Evolutionary conservation across 176 grass and related monocot species (phyloP), one percentile per base, ranked within the genome.

Genomic region (Ensete glaucum): DNA sequence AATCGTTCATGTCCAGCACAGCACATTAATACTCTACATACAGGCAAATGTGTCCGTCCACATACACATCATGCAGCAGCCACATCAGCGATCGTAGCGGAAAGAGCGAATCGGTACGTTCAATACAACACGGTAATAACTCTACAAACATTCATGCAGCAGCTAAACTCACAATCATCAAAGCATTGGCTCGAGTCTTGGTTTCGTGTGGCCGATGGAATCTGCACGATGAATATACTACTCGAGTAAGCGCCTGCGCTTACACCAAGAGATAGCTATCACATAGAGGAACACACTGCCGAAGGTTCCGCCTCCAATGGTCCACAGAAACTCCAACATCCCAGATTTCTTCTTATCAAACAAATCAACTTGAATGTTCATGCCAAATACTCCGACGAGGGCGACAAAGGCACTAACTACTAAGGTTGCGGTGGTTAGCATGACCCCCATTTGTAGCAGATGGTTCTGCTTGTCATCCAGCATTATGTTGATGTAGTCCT

Each of bases 291-390:
- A 64, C 62, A 71, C 53, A 74, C 77, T 81, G 54, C 66, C 87
- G 54, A 64, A 78, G 56, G 73, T 19, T 71, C 83, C 71, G 27
- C 87, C 82, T 53, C 60, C 77, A 3, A 78, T 54, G 20, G 83
- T 65, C 76, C 81, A 29, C 82, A 82, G 79, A 74, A 93, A 93
- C 51, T 68, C 69, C 0, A 1, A 26, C 0, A 24, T 70, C 0
- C 86, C 34, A 19, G 53, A 6, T 49, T 80, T 80, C 43, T 71
- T 72, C 53, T 80, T 43, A 0, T 79, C 11, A 79, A 79, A 90
- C 54, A 94, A 64, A 63, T 73, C 12, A 62, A 94, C 82, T 17
- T 54, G 62, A 56, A 94, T 85, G 82, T 90, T 93, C 22, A 90
- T 88, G 64, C 85, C 84, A 54, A 90, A 64, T 66, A 90, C 25